These are phyloP conservation scores for Dictyostelium intermedium DNA, from an alignment of 78 protist species.

Conservation along the genomic window DNA sequence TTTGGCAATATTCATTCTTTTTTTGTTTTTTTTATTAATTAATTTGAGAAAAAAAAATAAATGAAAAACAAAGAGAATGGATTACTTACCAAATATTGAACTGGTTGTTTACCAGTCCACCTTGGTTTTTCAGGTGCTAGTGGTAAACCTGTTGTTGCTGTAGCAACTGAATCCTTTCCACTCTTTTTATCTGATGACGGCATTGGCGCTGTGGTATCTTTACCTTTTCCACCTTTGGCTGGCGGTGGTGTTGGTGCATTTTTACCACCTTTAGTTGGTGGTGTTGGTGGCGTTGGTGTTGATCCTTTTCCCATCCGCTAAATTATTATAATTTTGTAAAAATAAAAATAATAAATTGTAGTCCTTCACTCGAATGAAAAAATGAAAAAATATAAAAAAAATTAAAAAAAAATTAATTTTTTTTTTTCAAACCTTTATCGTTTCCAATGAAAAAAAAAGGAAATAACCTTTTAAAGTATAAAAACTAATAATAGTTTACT, in stretches of 20 bases:
- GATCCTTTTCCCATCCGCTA: not conserved
- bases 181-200: not conserved
- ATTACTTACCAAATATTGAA: constrained; percentile 36
- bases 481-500: too few relatives aligned
- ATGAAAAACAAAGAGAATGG: not conserved
- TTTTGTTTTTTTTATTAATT: not conserved
- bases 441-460: not conserved
- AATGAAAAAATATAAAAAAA: too few relatives aligned
- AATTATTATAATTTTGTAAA: too few relatives aligned
- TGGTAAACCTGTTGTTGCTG: not conserved
- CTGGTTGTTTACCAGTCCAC: constrained; percentile 71
- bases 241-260: not conserved
- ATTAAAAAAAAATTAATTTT: not conserved
- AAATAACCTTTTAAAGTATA: too few relatives aligned
- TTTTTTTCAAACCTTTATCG: not conserved
- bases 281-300: not conserved
- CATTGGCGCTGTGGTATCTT: not conserved
- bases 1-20: constrained; percentile 70
- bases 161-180: not conserved
- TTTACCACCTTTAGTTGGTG: not conserved
- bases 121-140: constrained; percentile 28
- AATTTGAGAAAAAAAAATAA: not conserved
- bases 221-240: not conserved
- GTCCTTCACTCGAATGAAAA: not conserved
- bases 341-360: not conserved